These are phyloP conservation scores for Rhipidocladum racemiflorum DNA, from an alignment of 176 grass and related monocot genomes.

Conservation along the genomic window DNA sequence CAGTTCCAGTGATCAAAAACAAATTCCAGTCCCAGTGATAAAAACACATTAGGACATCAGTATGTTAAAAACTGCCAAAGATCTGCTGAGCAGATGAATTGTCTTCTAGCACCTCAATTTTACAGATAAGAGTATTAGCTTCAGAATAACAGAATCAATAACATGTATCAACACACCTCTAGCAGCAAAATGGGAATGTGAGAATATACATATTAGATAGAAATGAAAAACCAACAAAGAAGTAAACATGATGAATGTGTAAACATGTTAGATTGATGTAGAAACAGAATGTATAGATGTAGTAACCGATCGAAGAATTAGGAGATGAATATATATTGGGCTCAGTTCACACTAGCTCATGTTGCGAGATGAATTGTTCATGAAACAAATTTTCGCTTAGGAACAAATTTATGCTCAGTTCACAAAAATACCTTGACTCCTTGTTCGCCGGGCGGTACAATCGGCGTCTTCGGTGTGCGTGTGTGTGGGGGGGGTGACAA, in stretches of 20 bases:
- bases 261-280: neutral
- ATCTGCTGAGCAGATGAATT: neutral
- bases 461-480: too few relatives aligned
- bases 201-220: neutral
- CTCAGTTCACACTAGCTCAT: too few relatives aligned
- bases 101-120: constrained; percentile 21
- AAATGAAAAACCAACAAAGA: neutral
- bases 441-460: too few relatives aligned
- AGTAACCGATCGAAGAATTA: too few relatives aligned
- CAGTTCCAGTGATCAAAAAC: too few relatives aligned
- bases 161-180: constrained; percentile 3
- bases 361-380: too few relatives aligned
- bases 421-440: too few relatives aligned
- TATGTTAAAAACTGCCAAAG: constrained; percentile 2
- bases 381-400: too few relatives aligned
- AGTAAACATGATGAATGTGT: neutral
- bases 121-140: constrained; percentile 21
- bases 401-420: too few relatives aligned
- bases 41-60: neutral
- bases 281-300: neutral
- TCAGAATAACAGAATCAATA: neutral
- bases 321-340: too few relatives aligned
- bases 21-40: too few relatives aligned
- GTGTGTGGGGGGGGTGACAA: too few relatives aligned
- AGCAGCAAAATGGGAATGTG: neutral